Evolutionary conservation across 1,139 yeast genomes (phyloP).

Genomic region (Pneumocystis carinii): DNA sequence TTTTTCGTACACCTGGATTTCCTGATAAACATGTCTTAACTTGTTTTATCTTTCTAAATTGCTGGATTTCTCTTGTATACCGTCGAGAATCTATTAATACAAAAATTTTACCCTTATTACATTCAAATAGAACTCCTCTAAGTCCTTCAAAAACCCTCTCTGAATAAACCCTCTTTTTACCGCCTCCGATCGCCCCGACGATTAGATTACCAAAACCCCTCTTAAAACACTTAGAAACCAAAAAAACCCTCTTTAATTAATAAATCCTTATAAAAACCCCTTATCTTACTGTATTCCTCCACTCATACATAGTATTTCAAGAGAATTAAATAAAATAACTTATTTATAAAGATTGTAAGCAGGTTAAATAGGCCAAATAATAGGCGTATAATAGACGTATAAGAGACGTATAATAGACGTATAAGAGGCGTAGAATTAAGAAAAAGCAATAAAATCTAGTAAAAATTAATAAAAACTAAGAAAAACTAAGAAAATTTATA

Average conservation of each 20-base stretch:
- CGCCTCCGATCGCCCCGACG: neutral
- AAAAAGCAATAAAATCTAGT: no score
- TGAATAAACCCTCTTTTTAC: neutral
- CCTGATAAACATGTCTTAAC: neutral
- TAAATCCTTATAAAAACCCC: neutral
- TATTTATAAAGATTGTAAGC: neutral
- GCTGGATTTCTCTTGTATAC: neutral
- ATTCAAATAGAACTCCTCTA: neutral
- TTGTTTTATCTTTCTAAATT: neutral
- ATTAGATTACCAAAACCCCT: neutral
- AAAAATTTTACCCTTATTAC: neutral
- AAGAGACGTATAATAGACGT: no score
- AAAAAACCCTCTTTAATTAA: neutral
- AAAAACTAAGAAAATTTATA: no score
- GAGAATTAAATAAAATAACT: no score
- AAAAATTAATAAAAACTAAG: no score
- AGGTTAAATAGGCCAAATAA: no score
- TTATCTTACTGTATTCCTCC: neutral
- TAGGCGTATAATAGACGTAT: no score
- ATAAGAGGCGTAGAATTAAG: no score
- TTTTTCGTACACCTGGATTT: neutral
- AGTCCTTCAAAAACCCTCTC: neutral
- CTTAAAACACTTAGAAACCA: neutral
- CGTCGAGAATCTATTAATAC: neutral
- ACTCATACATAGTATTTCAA: neutral